Evolutionary conservation across 73 alveolate species (phyloP), one percentile per base, ranked within the genome.

Genomic region (Durusdinium trenchii): DNA sequence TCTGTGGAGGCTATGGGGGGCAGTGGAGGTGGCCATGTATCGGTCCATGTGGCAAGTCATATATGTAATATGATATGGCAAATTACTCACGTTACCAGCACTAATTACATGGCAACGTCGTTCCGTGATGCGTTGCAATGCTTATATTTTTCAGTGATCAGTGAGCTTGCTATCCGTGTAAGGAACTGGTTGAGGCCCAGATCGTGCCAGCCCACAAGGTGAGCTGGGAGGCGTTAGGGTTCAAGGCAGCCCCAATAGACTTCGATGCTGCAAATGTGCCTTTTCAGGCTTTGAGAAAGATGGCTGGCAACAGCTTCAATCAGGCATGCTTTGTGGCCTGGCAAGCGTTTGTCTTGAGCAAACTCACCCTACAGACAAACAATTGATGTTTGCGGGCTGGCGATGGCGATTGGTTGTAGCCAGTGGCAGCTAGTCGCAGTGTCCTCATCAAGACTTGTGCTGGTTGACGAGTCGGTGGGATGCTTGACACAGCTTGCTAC

Each of bases 281-380:
- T 9, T 46, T 30, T n/a, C 48, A 18, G 30, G 30, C 42, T 46
- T 3, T 81, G 40, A 4, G 67, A 43, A 42, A 30, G 7, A 81
- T 81, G 91, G 69, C 69, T 6, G 91, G 91, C 3, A 81, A 81
- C 47, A 40, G 48, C 32, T 81, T 81, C 46, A 42, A 81, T 30
- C 91, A 81, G 52, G 64, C 69, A 4, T 81, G 91, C 91, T 81
- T 81, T 47, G 91, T 81, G 32, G 91, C 71, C 47, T 81, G 91
- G 91, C 62, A 47, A 32, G 62, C 69, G 7, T 81, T 46, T 32
- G 16, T 81, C 10, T 47, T 81, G 42, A 5, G 46, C 38, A 81
- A 23, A 47, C 69, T 81, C 71, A 2, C 40, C 7, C 62, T 6
- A 26, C 28, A 36, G 83, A 7, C 78, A 23, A 23, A 23, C 38